Conservation (phyloP, 129 eudicot genomes). For the Mikania micrantha region DNA sequence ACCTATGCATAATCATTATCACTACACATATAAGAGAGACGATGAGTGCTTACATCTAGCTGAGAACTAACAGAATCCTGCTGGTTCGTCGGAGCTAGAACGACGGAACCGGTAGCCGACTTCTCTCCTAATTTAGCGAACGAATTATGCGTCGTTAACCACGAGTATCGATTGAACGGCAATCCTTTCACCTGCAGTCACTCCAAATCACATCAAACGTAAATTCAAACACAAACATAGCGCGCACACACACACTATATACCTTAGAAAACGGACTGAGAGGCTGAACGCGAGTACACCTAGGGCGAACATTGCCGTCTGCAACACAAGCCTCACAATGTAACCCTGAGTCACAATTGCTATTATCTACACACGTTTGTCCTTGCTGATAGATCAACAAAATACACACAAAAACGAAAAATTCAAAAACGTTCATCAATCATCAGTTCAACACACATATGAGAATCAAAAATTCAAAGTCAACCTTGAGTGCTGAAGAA, state of each 20-base stretch:
- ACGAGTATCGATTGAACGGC: constrained; percentile 88
- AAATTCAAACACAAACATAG: not conserved
- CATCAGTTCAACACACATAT: not conserved
- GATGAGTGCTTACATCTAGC: constrained; percentile 78
- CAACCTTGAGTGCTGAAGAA: constrained; percentile 49
- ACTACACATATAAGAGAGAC: not conserved
- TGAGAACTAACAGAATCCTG: constrained; percentile 80
- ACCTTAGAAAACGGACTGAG: constrained; percentile 65
- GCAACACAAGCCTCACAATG: constrained; percentile 91
- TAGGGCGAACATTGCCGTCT: constrained; percentile 57
- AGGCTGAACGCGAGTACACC: constrained; percentile 86
- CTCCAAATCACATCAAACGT: not conserved
- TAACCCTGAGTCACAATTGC: constrained; percentile 62
- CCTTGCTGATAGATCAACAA: constrained; percentile 47
- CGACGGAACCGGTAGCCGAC: constrained; percentile 68
- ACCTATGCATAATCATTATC: not conserved
- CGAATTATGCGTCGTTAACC: constrained; percentile 95
- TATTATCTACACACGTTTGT: constrained; percentile 41
- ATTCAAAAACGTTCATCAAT: not conserved
- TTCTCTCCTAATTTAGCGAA: constrained; percentile 63
- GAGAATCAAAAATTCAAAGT: not conserved
- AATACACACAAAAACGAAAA: not conserved
- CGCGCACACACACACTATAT: not conserved
- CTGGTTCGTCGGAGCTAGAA: constrained; percentile 77
- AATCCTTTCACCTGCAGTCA: constrained; percentile 63